Base-by-base conservation (phyloP, 108 stramenopile species). In the Aurantiochytrium sp. region DNA sequence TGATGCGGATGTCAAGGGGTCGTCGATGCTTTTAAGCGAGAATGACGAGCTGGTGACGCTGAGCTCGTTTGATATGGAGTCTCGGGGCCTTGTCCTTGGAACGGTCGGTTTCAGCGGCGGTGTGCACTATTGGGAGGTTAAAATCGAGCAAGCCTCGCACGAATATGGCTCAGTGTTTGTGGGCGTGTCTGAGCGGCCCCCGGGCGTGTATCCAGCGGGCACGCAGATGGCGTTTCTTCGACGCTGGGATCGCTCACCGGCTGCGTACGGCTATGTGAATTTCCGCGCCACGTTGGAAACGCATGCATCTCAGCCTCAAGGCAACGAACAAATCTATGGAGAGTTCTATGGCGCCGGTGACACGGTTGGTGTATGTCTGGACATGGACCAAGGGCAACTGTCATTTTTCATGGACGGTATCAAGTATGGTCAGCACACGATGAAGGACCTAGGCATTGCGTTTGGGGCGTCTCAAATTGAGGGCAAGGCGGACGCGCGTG, bases 51-150 rank as follows among this genome's bases (percentile, higher is more conserved):
- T 60, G 59, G 58, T 88, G 18, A 88, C 87, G 25, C n/a, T 59
- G 69, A 88, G 88, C 69, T 23, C 87, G 64, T 8, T 42, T 14
- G 58, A 59, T 16, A 59, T 59, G 87, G 25, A 71, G 10, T 47
- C 76, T 53, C 87, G 87, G 21, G 87, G 87, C 21, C 53, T 88
- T 6, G 91, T 60, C 19, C 51, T 88, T 14, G 91, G 88, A 35
- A 47, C 90, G 5, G 72, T 89, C 57, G 90, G 91, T n/a, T 90
- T 88, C 44, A 44, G 87, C 8, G 96, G 95, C 90, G 98, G 98
- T 10, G 95, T 97, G 5, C 98, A 98, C 92, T 98, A 97, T 89
- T 98, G 97, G 97, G 98, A 98, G 88, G 94, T 97, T 10, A 97
- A 97, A 69, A 87, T 98, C 25, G 98, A 97, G 90, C 95, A 96